phyloP scores from a whole-genome alignment of 345 rosid species.

The Arabidopsis suecica region DNA sequence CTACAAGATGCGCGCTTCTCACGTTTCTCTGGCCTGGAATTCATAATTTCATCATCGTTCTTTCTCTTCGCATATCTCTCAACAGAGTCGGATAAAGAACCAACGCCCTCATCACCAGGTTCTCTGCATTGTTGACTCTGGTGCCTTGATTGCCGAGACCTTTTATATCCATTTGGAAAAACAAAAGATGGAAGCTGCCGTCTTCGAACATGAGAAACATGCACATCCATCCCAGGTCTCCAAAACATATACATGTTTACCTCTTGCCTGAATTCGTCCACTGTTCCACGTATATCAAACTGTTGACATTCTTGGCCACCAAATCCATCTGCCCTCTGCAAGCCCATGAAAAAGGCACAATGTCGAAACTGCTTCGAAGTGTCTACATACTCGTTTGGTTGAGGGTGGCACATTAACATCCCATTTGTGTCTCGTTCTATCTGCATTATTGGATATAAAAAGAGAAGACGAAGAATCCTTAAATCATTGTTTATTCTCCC shows the following conservation, averaged over 20 bases:
- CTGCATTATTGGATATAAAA: constrained; percentile 43
- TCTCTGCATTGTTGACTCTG: constrained; percentile 48
- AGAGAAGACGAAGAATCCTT: constrained; percentile 8
- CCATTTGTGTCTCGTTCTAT: constrained; percentile 73
- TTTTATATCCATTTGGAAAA: constrained; percentile 62
- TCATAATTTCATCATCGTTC: constrained; percentile 45
- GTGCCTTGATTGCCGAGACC: constrained; percentile 55
- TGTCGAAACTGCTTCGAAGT: constrained; percentile 55
- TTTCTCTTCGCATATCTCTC: constrained; percentile 54
- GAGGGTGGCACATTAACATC: constrained; percentile 76
- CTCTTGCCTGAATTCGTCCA: constrained; percentile 64
- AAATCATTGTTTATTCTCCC: not conserved
- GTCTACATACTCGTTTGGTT: constrained; percentile 65
- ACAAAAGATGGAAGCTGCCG: constrained; percentile 67
- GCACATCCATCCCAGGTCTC: constrained; percentile 76
- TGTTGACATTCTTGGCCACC: constrained; percentile 68
- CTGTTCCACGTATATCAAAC: constrained; percentile 71
- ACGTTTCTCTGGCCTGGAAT: constrained; percentile 48
- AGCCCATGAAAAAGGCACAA: constrained; percentile 74
- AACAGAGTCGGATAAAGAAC: constrained; percentile 42
- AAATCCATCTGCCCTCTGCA: constrained; percentile 62
- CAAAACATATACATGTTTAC: constrained; percentile 60
- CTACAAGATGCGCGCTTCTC: constrained; percentile 52
- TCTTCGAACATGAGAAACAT: constrained; percentile 68
- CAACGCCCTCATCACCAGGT: constrained; percentile 47